Evolutionary conservation across 305 asterid species (phyloP).

Genomic region (Caryopteris hybrid): DNA sequence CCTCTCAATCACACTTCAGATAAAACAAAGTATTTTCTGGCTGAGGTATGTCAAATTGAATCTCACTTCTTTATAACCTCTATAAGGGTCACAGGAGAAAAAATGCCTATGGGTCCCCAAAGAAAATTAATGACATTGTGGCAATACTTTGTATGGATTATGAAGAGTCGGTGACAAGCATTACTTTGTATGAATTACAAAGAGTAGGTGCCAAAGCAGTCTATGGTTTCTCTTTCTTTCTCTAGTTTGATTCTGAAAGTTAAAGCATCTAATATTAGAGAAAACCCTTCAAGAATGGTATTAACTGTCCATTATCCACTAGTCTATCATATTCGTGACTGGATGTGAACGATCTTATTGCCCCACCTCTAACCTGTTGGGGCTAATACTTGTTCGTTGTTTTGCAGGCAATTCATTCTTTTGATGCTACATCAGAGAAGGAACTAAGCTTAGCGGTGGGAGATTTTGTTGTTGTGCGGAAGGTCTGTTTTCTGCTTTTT

Average conservation of each 20-base stretch:
- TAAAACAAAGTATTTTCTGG: slow-evolving; percentile 81
- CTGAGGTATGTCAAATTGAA: slow-evolving; percentile 61
- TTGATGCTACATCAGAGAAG: slow-evolving; percentile 75
- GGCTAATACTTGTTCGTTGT: slow-evolving; percentile 5
- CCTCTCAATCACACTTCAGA: slow-evolving; percentile 53
- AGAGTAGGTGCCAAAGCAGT: too few relatives aligned
- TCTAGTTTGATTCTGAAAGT: too few relatives aligned
- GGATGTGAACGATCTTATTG: not conserved
- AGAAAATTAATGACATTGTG: too few relatives aligned
- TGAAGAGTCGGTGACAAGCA: too few relatives aligned
- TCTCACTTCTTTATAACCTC: too few relatives aligned
- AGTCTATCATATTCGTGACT: not conserved
- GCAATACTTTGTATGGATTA: too few relatives aligned
- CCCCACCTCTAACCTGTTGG: not conserved
- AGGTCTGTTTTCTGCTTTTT: slow-evolving; percentile 37
- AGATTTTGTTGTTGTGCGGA: slow-evolving; percentile 83
- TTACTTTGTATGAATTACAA: too few relatives aligned
- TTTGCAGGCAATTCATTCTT: slow-evolving; percentile 68
- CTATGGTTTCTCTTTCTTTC: too few relatives aligned
- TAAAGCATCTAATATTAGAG: too few relatives aligned
- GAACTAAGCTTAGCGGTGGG: slow-evolving; percentile 83
- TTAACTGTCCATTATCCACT: not conserved
- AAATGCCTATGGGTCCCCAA: too few relatives aligned
- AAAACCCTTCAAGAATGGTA: not conserved
- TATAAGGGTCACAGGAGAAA: too few relatives aligned